Evolutionary conservation across 495 filamentous ascomycete genomes (phyloP), one percentile per base, ranked within the genome.

Genomic region (Aspergillus saccharolyticus): DNA sequence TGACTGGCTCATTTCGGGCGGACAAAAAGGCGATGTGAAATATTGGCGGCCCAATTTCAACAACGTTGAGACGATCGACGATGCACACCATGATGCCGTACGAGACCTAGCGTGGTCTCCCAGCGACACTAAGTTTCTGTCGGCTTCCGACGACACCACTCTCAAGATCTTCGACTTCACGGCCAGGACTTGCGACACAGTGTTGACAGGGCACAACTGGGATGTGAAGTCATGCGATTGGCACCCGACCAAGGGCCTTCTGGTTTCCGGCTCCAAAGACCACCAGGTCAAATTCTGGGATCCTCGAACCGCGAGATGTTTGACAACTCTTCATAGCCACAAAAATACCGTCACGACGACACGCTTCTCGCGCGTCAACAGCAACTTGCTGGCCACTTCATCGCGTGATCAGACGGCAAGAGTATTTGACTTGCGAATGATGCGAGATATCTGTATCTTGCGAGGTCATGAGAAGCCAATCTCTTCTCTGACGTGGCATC

Each of bases 1-100:
- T 66, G 94, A 97, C 69, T 97, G 92, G 92, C 81, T 98, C 3
- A 81, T 98, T 19, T 98, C 94, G 14, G 92, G 91, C 43, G 94
- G 96, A 71, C 91, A 97, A 65, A 89, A 91, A 64, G 94, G 94
- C 42, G 80, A 93, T 60, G 86, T 98, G 70, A 98, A 97, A 73
- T 97, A 97, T 74, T 98, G 93, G 93, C 91, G 96, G 66, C 90
- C 94, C 2, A 98, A 97, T 71, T 97, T 98, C 78, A 97, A 98
- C 79, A 97, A 97, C 66, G 90, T 97, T 57, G 90, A 97, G 70
- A 89, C 87, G 28, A 89, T 98, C 44, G 89, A 92, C 68, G 89
- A 91, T 68, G 94, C 91, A 20, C 94, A 97, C 67, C 82, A 80
- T 57, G 90, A 96, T 64, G 85, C 94, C 20, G 87, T 98, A 49